These are phyloP conservation scores for Claviceps spartinae DNA, from an alignment of 2,329 filamentous ascomycete genomes.

Conservation along the genomic window DNA sequence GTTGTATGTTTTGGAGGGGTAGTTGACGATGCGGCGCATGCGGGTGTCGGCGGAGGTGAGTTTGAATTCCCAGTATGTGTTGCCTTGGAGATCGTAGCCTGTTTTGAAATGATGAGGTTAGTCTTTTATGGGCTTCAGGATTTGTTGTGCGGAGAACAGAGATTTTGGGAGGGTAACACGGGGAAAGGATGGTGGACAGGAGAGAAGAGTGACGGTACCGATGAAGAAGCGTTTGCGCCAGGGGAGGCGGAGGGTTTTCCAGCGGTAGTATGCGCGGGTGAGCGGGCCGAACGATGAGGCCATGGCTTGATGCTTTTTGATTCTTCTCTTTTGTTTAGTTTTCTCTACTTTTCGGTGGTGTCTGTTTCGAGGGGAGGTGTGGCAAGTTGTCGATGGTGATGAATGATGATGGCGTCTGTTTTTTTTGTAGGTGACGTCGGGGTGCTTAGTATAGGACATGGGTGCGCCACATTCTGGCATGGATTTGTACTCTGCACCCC, in stretches of 20 bases:
- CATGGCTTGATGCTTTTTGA: background rate
- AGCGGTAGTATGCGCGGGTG: conserved; percentile 39
- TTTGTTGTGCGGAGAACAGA: too few relatives aligned
- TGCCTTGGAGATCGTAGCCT: conserved; percentile 52
- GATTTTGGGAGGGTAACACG: too few relatives aligned
- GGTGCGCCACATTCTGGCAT: background rate
- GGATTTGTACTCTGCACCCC: too few relatives aligned
- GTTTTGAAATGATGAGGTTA: background rate
- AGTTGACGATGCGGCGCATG: conserved; percentile 49
- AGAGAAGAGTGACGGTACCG: conserved; percentile 26
- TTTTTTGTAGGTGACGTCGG: background rate
- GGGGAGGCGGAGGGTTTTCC: conserved; percentile 48
- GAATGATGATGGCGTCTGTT: background rate
- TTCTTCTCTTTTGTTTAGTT: background rate
- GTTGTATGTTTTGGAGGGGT: conserved; percentile 39
- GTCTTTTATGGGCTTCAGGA: too few relatives aligned
- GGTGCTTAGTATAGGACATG: background rate
- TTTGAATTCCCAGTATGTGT: conserved; percentile 57
- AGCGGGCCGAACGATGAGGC: conserved; percentile 18
- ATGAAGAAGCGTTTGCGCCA: conserved; percentile 51
- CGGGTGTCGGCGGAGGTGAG: conserved; percentile 29
- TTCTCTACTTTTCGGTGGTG: background rate
- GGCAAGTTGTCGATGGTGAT: background rate
- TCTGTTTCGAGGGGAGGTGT: too few relatives aligned
- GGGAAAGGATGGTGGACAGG: too few relatives aligned